These are phyloP conservation scores for Trypanosoma mega DNA, from an alignment of 208 protist species.

Conservation along the genomic window DNA sequence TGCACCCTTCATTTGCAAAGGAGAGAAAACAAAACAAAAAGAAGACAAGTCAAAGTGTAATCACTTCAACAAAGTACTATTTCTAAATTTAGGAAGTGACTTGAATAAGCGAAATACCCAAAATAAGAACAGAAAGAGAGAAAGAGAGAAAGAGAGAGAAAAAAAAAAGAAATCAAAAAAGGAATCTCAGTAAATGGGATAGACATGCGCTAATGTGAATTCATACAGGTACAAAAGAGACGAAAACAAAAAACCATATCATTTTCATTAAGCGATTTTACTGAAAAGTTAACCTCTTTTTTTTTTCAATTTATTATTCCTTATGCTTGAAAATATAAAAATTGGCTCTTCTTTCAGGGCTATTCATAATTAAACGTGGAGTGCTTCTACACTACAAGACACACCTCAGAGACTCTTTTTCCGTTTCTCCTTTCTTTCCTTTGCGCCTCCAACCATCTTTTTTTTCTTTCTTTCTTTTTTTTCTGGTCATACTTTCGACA, in stretches of 20 bases:
- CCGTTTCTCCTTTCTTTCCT: neutral
- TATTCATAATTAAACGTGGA: too few relatives aligned
- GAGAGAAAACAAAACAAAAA: neutral
- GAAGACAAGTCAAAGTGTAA: neutral
- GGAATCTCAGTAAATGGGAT: neutral
- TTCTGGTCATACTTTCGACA: neutral
- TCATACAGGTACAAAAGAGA: neutral
- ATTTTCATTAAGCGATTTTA: too few relatives aligned
- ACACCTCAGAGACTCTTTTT: neutral
- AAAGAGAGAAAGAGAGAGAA: conserved; percentile 10
- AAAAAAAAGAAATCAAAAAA: conserved; percentile 21
- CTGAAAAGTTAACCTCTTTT: too few relatives aligned
- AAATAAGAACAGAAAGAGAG: conserved; percentile 20
- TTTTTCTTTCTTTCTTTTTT: conserved; percentile 6
- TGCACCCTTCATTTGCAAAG: conserved; percentile 9
- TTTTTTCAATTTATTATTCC: too few relatives aligned
- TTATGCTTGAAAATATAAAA: too few relatives aligned
- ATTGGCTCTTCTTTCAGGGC: too few relatives aligned
- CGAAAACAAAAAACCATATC: too few relatives aligned
- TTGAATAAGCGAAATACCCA: neutral
- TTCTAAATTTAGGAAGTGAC: neutral
- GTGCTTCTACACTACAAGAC: too few relatives aligned
- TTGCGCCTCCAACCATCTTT: neutral
- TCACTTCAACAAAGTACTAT: neutral
- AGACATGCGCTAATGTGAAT: neutral